These are phyloP conservation scores for Lactarius quietus DNA, from an alignment of 768 basidiomycete genomes.

Conservation along the genomic window DNA sequence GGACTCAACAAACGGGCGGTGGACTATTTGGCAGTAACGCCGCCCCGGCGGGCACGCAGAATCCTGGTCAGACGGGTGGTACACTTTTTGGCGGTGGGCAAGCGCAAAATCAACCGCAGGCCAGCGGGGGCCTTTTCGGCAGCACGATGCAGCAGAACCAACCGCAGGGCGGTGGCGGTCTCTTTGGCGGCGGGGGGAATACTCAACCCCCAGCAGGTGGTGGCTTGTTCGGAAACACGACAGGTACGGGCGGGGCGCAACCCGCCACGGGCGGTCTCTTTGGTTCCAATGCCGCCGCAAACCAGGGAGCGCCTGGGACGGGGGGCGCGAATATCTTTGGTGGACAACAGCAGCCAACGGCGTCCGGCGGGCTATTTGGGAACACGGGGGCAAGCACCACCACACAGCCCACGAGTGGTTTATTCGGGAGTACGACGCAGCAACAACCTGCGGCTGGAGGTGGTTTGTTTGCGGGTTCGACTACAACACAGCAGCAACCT, in stretches of 20 bases:
- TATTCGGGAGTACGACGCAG: conserved; percentile 24
- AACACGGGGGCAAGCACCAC: conserved; percentile 24
- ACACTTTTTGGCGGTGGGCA: conserved; percentile 15
- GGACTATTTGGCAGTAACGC: conserved; percentile 28
- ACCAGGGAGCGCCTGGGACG: conserved; percentile 17
- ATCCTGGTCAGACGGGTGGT: neutral
- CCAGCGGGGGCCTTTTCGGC: conserved; percentile 29
- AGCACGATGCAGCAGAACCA: neutral
- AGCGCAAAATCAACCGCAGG: conserved; percentile 9
- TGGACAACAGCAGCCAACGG: conserved; percentile 22
- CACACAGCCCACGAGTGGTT: conserved; percentile 26
- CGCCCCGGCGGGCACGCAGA: neutral
- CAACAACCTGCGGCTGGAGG: conserved; percentile 23
- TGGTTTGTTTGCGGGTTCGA: conserved; percentile 29
- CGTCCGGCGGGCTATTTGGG: conserved; percentile 24
- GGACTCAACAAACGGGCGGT: conserved; percentile 18
- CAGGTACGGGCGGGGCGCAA: conserved; percentile 12
- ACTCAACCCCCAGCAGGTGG: conserved; percentile 25
- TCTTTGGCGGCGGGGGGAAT: conserved; percentile 1
- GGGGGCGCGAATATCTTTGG: conserved; percentile 23
- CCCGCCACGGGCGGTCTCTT: conserved; percentile 28
- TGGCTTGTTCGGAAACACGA: conserved; percentile 32
- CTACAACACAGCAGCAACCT: conserved; percentile 15
- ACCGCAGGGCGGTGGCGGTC: conserved; percentile 5
- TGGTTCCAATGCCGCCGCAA: conserved; percentile 22